Conservation (phyloP, 805 yeast genomes). For the Starmerella apicola region DNA sequence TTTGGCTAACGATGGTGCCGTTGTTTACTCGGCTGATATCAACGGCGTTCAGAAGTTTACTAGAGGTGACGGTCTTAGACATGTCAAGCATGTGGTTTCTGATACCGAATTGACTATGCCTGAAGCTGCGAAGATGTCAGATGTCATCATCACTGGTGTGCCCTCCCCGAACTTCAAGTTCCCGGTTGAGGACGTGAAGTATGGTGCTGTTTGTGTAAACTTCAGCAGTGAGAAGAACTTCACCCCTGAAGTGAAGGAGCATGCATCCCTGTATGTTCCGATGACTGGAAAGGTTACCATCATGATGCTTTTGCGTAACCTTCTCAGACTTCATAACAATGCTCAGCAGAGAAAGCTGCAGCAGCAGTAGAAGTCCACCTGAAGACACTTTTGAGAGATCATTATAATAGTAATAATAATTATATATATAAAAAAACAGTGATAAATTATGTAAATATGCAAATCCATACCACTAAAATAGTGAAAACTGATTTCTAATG, state of each 20-base stretch:
- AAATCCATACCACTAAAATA: background rate
- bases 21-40: constrained; percentile 82
- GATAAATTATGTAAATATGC: background rate
- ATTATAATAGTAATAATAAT: background rate
- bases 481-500: background rate
- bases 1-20: constrained; percentile 94
- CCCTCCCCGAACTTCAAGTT: constrained; percentile 76
- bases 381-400: too few relatives aligned
- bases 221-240: constrained; percentile 86
- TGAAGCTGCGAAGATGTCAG: constrained; percentile 60
- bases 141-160: constrained; percentile 92
- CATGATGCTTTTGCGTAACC: constrained; percentile 81
- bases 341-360: constrained; percentile 26
- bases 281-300: constrained; percentile 94
- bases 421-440: background rate
- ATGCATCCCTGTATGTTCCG: constrained; percentile 88
- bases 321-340: constrained; percentile 70
- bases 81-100: constrained; percentile 70
- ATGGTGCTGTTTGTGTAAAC: constrained; percentile 85
- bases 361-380: too few relatives aligned
- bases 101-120: constrained; percentile 43
- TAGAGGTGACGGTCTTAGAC: constrained; percentile 79
- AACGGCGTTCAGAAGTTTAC: constrained; percentile 83
- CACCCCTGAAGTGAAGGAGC: constrained; percentile 58
- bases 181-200: constrained; percentile 63